Conservation (phyloP, 2,329 filamentous ascomycete species). For the Sporothrix variecibatus region DNA sequence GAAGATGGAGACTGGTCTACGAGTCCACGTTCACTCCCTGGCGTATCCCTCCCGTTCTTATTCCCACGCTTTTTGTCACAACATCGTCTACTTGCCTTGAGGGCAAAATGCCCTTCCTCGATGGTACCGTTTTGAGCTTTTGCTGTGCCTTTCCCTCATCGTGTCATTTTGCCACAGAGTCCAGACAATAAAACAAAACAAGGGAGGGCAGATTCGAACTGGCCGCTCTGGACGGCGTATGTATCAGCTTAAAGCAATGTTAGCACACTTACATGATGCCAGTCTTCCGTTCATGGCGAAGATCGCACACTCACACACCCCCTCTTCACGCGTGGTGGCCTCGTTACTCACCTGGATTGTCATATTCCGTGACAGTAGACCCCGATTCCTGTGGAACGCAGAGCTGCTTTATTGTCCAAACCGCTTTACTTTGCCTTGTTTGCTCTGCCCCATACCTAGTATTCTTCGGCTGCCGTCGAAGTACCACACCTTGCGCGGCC, state of each 20-base stretch:
- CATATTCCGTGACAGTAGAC: constrained; percentile 9
- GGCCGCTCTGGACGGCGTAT: not conserved
- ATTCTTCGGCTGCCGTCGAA: constrained; percentile 12
- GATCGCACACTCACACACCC: not conserved
- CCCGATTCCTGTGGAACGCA: constrained; percentile 5
- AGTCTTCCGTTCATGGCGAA: not conserved
- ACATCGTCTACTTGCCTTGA: not conserved
- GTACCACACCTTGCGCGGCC: not conserved
- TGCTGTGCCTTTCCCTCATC: not conserved
- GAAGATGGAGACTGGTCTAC: constrained; percentile 11
- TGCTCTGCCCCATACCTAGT: not conserved
- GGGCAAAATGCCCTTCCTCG: not conserved
- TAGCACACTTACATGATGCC: constrained; percentile 12
- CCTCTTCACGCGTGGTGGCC: constrained; percentile 13
- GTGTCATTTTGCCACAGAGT: not conserved
- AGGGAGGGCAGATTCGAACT: not conserved
- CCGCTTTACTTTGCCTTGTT: not conserved
- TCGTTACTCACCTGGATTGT: not conserved
- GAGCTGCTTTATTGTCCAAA: not conserved
- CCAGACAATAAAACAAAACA: not conserved
- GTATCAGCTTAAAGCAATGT: not conserved
- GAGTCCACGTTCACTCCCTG: constrained; percentile 6
- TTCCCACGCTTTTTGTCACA: not conserved
- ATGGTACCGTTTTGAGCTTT: not conserved
- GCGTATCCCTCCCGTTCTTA: not conserved